Evolutionary conservation across 1,284 basidiomycete species (phyloP).

Genomic region (Fomitopsis schrenkii): DNA sequence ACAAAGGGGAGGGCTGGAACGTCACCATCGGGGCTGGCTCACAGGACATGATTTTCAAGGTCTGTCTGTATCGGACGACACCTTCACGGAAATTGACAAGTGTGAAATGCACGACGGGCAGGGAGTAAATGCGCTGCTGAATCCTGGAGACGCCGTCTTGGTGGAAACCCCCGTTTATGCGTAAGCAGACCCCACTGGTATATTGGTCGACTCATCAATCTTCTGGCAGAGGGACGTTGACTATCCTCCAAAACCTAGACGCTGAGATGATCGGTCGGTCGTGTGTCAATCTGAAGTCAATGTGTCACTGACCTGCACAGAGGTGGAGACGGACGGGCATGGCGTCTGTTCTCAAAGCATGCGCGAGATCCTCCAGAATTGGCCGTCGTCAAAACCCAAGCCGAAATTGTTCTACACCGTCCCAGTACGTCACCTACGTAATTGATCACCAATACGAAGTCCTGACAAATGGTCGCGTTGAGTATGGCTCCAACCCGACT

Average conservation of each 20-base stretch:
- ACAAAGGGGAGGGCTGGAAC: slow-evolving; percentile 59
- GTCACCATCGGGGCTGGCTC: slow-evolving; percentile 79
- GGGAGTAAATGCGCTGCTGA: slow-evolving; percentile 60
- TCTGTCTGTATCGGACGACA: slow-evolving; percentile 22
- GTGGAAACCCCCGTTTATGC: slow-evolving; percentile 88
- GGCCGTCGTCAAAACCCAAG: slow-evolving; percentile 69
- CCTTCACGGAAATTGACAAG: background rate
- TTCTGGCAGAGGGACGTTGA: slow-evolving; percentile 52
- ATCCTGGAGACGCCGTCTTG: slow-evolving; percentile 79
- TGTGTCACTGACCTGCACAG: slow-evolving; percentile 31
- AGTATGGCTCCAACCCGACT: slow-evolving; percentile 85
- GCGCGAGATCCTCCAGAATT: slow-evolving; percentile 65
- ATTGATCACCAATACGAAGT: background rate
- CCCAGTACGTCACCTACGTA: slow-evolving; percentile 43
- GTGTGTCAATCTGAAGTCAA: background rate
- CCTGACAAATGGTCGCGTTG: background rate
- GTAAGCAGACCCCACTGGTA: slow-evolving; percentile 35
- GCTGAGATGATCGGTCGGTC: slow-evolving; percentile 63
- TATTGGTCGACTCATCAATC: background rate
- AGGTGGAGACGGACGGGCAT: slow-evolving; percentile 76
- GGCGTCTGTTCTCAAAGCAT: slow-evolving; percentile 71
- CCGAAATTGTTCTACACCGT: slow-evolving; percentile 87
- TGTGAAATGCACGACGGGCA: slow-evolving; percentile 18
- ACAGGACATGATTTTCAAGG: slow-evolving; percentile 89
- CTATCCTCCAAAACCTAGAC: slow-evolving; percentile 53